A percentile compares a stretch with the other conserved stretches of the same genome.
Evolutionary conservation across 2,329 filamentous ascomycete genomes (phyloP).

Genomic region (Trichoderma sp.): DNA sequence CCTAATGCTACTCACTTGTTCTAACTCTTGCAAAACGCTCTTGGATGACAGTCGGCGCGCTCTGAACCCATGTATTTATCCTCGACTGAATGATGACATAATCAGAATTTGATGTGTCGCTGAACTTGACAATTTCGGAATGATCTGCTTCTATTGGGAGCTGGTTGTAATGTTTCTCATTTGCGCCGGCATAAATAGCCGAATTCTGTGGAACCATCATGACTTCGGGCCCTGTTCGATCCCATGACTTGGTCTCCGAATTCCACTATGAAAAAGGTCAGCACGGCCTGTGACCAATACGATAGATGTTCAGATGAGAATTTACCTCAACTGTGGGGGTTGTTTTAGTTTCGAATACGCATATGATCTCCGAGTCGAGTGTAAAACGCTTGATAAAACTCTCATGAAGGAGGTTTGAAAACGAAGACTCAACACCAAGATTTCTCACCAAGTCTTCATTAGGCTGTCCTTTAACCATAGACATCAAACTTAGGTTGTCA

Average conservation of each 20-base stretch:
- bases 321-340: constrained; percentile 25
- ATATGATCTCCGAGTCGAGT: constrained; percentile 23
- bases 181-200: constrained; percentile 25
- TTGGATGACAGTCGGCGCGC: not conserved
- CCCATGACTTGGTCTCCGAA: not conserved
- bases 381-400: constrained; percentile 24
- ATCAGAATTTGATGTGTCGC: not conserved
- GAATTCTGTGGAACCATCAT: constrained; percentile 29
- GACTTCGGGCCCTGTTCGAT: constrained; percentile 20
- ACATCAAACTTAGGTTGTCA: constrained; percentile 23
- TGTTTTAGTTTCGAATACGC: constrained; percentile 22
- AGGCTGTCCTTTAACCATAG: constrained; percentile 26
- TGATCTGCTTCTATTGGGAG: constrained; percentile 26
- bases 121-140: constrained; percentile 28
- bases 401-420: constrained; percentile 22
- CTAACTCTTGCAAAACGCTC: not conserved
- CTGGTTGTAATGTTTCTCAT: constrained; percentile 23
- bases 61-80: not conserved
- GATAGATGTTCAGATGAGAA: not conserved
- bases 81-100: not conserved
- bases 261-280: not conserved
- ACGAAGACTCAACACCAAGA: constrained; percentile 25
- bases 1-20: not conserved
- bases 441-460: constrained; percentile 26
- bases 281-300: not conserved